Evolutionary conservation across 345 rosid species (phyloP).

Genomic region (Populus davidiana): DNA sequence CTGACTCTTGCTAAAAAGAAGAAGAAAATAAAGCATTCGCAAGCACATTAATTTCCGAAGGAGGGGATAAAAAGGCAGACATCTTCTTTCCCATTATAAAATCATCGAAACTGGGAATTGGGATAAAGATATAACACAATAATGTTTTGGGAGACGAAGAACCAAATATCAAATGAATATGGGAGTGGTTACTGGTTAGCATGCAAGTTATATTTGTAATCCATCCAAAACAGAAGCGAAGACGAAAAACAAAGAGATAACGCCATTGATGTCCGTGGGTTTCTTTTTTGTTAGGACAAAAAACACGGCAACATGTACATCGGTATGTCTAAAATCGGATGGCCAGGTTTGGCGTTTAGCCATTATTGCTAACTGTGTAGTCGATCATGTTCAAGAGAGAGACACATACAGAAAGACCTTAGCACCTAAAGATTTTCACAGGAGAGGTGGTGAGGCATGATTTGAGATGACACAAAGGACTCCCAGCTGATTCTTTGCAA

Average conservation of each 20-base stretch:
- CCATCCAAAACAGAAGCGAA: not conserved
- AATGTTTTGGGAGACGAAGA: not conserved
- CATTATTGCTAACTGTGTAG: not conserved
- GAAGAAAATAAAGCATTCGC: not conserved
- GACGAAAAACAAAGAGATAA: not conserved
- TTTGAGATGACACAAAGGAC: not conserved
- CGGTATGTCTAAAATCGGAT: not conserved
- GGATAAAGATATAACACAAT: not conserved
- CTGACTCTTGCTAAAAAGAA: not conserved
- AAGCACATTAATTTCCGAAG: not conserved
- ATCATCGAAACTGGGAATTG: not conserved
- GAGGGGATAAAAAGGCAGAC: not conserved
- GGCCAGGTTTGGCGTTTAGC: constrained; percentile 1
- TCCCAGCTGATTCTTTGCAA: not conserved
- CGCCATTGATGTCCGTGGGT: not conserved
- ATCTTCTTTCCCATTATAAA: not conserved
- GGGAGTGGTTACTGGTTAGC: not conserved
- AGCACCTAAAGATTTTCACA: not conserved
- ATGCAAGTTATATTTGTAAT: not conserved
- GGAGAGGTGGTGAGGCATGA: not conserved
- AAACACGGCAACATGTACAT: not conserved
- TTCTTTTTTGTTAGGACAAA: not conserved
- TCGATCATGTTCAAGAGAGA: not conserved
- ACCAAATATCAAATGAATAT: not conserved
- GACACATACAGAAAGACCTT: not conserved